Base-by-base conservation (phyloP, 2,329 filamentous ascomycete species). In the Phyllosticta capitalensis region DNA sequence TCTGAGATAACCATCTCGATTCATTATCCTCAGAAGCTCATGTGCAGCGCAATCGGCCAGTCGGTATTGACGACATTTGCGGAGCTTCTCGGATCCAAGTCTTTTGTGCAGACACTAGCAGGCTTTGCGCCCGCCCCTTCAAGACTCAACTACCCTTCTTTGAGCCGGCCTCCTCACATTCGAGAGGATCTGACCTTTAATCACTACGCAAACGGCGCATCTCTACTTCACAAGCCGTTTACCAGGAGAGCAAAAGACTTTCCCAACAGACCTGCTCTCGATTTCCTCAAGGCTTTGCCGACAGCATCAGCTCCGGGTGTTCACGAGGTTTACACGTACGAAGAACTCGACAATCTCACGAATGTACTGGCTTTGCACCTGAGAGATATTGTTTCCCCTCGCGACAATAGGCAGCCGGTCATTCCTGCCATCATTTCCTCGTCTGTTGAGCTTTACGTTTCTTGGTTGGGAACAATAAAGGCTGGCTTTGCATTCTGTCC, bases 401-500 rank as follows among this genome's bases (percentile, higher is more conserved):
- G 20, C 3, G 9, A 33, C 4, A 5, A 24, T 10, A 59, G 20
- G 21, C 57, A 55, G 12, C 17, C 57, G 21, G 17, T 59, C 5
- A n/a, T 59, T 3, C 57, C 57, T 20, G 57, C 52, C 2, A 51
- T 59, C 26, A 59, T 59, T 5, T 55, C 57, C 14, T 59, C 57
- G 68, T 92, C 86, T 0, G 70, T 84, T 1, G 71, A 84, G 21
- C 74, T 95, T 0, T 95, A 95, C 67, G 78, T 85, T 28, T 80
- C 84, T 0, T 89, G 95, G 30, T 76, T 96, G 28, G 90, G 83
- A 0, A 81, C 86, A 22, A 71, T 90, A 24, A 95, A 95, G 67
- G 76, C 84, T 3, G 89, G 90, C 9, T 86, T 84, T 66, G 89
- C 85, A 6, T 94, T 95, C 67, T 74, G 95, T n/a, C 90, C 90